phyloP scores from a whole-genome alignment of 805 yeast genomes.

The Cephaloascus albidus region DNA sequence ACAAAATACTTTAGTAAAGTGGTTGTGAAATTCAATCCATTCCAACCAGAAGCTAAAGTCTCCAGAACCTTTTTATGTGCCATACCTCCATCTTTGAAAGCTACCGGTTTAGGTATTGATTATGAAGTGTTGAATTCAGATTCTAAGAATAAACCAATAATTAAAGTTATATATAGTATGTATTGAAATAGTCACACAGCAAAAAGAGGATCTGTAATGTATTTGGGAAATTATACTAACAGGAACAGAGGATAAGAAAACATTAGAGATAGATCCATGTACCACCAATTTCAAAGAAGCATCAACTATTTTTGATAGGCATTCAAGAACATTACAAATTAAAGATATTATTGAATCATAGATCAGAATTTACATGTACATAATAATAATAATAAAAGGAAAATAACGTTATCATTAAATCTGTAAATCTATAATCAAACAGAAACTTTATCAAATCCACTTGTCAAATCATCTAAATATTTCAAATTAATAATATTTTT shows the following conservation, averaged over 20 bases:
- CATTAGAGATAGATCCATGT: constrained; percentile 59
- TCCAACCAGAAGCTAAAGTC: constrained; percentile 56
- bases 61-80: constrained; percentile 74
- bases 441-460: too few species aligned
- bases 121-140: constrained; percentile 45
- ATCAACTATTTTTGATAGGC: constrained; percentile 61
- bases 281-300: constrained; percentile 49
- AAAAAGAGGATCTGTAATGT: constrained; percentile 64
- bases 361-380: background rate
- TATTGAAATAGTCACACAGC: constrained; percentile 22
- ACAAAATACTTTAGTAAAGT: constrained; percentile 83
- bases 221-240: constrained; percentile 28
- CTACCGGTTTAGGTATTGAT: constrained; percentile 46
- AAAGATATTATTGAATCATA: constrained; percentile 49
- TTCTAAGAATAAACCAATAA: constrained; percentile 43
- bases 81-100: constrained; percentile 68
- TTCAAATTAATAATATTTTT: too few species aligned
- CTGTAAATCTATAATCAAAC: too few species aligned
- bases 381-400: too few species aligned
- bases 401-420: too few species aligned
- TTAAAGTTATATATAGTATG: constrained; percentile 59
- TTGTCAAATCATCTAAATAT: too few species aligned
- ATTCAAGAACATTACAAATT: constrained; percentile 70
- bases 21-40: constrained; percentile 70
- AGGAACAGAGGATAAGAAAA: constrained; percentile 54